Base-by-base conservation (phyloP, 192 early-diverging fungal species). In the Podila verticillata region DNA sequence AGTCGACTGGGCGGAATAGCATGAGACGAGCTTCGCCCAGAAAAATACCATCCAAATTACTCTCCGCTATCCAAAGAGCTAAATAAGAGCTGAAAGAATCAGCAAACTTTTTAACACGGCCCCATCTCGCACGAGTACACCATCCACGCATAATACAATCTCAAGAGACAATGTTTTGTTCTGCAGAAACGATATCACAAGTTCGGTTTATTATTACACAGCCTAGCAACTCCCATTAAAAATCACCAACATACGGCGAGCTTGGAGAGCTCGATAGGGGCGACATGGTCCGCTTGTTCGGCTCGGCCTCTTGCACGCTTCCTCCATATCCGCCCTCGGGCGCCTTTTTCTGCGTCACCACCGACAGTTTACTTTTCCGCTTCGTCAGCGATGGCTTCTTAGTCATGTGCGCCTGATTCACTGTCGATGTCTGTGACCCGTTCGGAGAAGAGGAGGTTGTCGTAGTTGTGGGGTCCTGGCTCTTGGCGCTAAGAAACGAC, bases 231-330 rank as follows among this genome's bases (percentile, higher is more conserved):
- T 39, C 17, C 17, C n/a, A n/a, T 44, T 30, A 74, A 22, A 74
- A 74, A 30, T 74, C 72, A 2, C 65, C 72, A 13, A 67, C 36
- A 36, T 74, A 74, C 0, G 60, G 64, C 5, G 65, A 74, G 30
- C 59, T 26, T 22, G 72, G 65, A 15, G 72, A 67, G 2, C 29
- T 35, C 19, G 49, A 30, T 39, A 17, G 35, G 26, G 36, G 19
- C 12, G 19, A 15, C 19, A 15, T 30, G 32, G 29, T 26, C 65
- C 36, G 31, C 10, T n/a, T 54, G 39, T 44, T 44, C 39, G 39
- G 15, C 39, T 44, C 39, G 12, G 39, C 13, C 4, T 44, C 39
- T 15, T 44, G 39, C 13, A 44, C 39, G 1, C 13, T 15, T 44
- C 15, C 39, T 39, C 13, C 36, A 44, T 3, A 44, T 44, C 39